Evolutionary conservation across 495 filamentous ascomycete genomes (phyloP).

Genomic region (Podospora pseudocomata): DNA sequence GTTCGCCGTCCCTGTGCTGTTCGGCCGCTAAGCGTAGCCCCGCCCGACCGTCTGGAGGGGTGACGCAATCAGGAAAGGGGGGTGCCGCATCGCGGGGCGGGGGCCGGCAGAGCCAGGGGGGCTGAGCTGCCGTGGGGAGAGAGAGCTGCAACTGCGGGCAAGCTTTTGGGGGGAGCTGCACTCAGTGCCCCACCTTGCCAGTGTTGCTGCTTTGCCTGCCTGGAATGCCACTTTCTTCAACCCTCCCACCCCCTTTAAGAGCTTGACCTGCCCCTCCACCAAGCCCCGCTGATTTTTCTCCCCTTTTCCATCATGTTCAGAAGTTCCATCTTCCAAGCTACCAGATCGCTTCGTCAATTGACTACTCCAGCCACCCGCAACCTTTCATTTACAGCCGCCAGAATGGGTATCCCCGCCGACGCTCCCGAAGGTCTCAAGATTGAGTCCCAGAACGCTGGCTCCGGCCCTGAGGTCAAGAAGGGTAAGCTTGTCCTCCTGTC

Average conservation of each 20-base stretch:
- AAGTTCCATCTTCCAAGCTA: constrained; percentile 8
- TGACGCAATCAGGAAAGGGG: not conserved
- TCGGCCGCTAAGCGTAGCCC: not conserved
- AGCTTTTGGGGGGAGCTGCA: not conserved
- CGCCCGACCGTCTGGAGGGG: not conserved
- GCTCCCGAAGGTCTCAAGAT: constrained; percentile 30
- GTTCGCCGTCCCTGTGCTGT: not conserved
- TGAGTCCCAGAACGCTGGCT: constrained; percentile 23
- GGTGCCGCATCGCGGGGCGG: not conserved
- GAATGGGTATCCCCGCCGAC: constrained; percentile 29
- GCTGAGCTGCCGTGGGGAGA: not conserved
- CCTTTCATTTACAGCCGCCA: constrained; percentile 15
- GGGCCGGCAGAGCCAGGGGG: not conserved
- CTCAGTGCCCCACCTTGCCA: not conserved
- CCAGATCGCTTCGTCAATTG: constrained; percentile 17
- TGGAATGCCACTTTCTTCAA: not conserved
- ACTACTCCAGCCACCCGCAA: constrained; percentile 5
- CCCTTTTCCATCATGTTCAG: constrained; percentile 4
- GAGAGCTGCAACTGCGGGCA: not conserved
- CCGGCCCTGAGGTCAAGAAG: constrained; percentile 29
- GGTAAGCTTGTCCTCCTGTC: constrained; percentile 24
- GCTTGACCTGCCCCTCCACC: constrained; percentile 5
- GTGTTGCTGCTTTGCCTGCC: not conserved
- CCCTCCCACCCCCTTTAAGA: constrained; percentile 9
- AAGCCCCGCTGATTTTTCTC: constrained; percentile 12